Evolutionary conservation across 139 green algal species (phyloP).

Genomic region (Chlorella ohadii): DNA sequence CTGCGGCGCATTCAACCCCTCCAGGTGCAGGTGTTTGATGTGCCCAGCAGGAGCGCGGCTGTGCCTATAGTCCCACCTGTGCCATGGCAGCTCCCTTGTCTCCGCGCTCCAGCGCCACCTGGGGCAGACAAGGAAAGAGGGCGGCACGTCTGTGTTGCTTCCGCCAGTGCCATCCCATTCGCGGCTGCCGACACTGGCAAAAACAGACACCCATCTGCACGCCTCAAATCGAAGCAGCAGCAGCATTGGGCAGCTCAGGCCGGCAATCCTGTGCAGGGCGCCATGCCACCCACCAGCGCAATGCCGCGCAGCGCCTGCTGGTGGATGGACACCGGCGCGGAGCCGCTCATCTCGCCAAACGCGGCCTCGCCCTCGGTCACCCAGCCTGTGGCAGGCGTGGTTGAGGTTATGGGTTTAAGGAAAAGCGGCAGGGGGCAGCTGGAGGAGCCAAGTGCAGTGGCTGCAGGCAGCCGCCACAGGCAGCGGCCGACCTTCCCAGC

Average conservation of each 20-base stretch:
- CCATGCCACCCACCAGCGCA: constrained; percentile 60
- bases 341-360: constrained; percentile 73
- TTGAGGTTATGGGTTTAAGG: no score
- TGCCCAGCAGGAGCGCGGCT: constrained; percentile 58
- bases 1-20: no score
- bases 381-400: constrained; percentile 48
- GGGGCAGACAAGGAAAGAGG: background rate
- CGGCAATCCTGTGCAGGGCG: no score
- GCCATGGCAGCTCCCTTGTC: constrained; percentile 19
- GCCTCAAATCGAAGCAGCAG: no score
- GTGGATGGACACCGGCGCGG: constrained; percentile 66
- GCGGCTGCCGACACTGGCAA: no score
- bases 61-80: background rate
- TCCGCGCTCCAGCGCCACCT: constrained; percentile 22
- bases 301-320: constrained; percentile 77
- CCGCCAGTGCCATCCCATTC: no score
- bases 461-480: no score
- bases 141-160: no score
- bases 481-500: no score
- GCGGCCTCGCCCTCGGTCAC: constrained; percentile 77
- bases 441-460: no score
- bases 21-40: background rate
- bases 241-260: no score
- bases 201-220: no score
- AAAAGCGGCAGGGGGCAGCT: background rate